Evolutionary conservation across 192 early-diverging fungal species (phyloP), one percentile per base, ranked within the genome.

Genomic region (Linnemannia exigua): DNA sequence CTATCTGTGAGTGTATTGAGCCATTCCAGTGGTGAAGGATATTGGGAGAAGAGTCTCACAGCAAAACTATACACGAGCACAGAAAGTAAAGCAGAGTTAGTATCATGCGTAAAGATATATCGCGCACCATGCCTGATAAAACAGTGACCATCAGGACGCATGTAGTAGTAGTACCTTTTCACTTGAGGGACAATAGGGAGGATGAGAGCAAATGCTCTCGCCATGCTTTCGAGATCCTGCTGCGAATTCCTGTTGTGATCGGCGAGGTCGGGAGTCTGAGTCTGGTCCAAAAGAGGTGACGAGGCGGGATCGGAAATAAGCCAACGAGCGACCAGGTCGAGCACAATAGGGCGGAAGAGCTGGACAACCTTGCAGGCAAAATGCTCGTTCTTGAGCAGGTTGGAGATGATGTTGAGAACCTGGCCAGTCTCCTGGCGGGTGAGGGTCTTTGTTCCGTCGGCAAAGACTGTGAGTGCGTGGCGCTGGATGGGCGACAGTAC

Each of bases 271-370:
- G n/a, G 70, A 67, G 22, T 70, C n/a, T 35, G 76, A 66, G 38
- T 14, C 41, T 67, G 67, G 35, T 50, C 48, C 8, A 74, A 33
- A 20, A 41, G 51, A 16, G 78, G 78, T 3, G 77, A 58, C 22
- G 80, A 81, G 0, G 41, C 35, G 35, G 89, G 86, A 33, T 82
- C 89, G n/a, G 89, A 76, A 15, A 84, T 72, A 20, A 90, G 90
- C 96, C 95, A 96, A 63, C 97, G 93, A 20, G 94, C 94, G 0
- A 92, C 90, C 38, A 98, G 89, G 73, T 98, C 97, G 33, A 97
- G 89, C 12, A 96, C 88, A 19, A 98, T 80, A 4, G 96, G 95
- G 25, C 97, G 87, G 79, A 93, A 94, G 14, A 90, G 78, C n/a
- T 85, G 77, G 15, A 90, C 82, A 52, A 94, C 82, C 63, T 76